Base-by-base conservation (phyloP, 768 basidiomycete genomes). In the Agrocybe chaxingu region DNA sequence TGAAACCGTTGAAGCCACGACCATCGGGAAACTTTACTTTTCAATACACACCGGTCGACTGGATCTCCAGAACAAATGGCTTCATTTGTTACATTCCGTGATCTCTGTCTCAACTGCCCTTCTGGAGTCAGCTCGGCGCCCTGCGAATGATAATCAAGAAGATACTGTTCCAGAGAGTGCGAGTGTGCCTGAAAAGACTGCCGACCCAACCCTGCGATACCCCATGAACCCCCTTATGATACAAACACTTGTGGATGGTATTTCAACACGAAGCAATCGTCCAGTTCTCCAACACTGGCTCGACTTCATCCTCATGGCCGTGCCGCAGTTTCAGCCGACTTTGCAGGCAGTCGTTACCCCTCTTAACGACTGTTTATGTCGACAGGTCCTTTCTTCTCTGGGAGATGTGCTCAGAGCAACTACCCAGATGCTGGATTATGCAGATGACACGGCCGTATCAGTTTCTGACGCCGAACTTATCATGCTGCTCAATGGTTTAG, bases 251-350 rank as follows among this genome's bases (percentile, higher is more conserved):
- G 73, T 87, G 12, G 91, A 96, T 61, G 96, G 91, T 2, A 82
- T 98, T 42, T 72, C 84, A 8, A 65, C 73, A 4, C 70, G 76
- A 8, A 67, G 77, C 30, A 97, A 96, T 67, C 81, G 85, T 29
- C 78, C 92, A 1, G 79, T 96, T 19, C 66, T 96, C 30, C 95
- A 97, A 61, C 92, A 97, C 59, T 98, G 96, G 96, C 76, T 98
- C 24, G 96, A 98, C 64, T 98, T 99, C 64, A 77, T 98, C 52
- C 78, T 96, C 47, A 90, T 91, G 84, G 90, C 92, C 1, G 71
- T 95, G 12, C 85, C 92, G 3, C 90, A 92, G 57, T 90, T 93
- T 62, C 87, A 88, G 51, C 84, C 84, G 13, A 72, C 80, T 2
- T 70, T 91, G 1, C 81, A 85, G 45, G 72, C 77, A 8, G 76